Evolutionary conservation across 345 rosid species (phyloP).

Genomic region (Citrus inodora): DNA sequence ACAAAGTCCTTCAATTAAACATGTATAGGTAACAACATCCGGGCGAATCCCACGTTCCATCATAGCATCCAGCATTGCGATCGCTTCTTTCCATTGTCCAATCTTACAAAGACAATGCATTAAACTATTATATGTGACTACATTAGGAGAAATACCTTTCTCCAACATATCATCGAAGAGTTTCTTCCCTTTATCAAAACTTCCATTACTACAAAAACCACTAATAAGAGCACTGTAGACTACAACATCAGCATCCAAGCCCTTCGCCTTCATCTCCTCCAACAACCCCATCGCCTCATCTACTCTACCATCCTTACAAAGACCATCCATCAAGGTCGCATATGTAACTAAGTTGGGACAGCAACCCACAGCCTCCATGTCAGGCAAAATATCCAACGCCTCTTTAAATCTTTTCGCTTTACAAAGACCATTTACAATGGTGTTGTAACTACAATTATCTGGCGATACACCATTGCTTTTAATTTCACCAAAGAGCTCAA

Average conservation of each 20-base stretch:
- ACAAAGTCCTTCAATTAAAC: constrained; percentile 55
- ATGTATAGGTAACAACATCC: constrained; percentile 45
- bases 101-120: constrained; percentile 44
- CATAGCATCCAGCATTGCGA: constrained; percentile 37
- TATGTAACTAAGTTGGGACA: constrained; percentile 40
- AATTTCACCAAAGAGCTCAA: constrained; percentile 41
- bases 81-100: constrained; percentile 50
- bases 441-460: constrained; percentile 46
- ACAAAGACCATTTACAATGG: constrained; percentile 49
- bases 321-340: constrained; percentile 50
- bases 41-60: constrained; percentile 41
- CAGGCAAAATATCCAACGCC: constrained; percentile 36
- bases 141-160: constrained; percentile 39
- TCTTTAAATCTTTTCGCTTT: constrained; percentile 34
- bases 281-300: constrained; percentile 43
- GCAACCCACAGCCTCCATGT: constrained; percentile 41
- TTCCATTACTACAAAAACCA: constrained; percentile 31
- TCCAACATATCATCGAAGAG: constrained; percentile 50
- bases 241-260: constrained; percentile 44
- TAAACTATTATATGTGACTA: constrained; percentile 37
- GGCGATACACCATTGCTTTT: constrained; percentile 29
- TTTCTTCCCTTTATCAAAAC: constrained; percentile 33
- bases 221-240: constrained; percentile 31
- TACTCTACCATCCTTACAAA: constrained; percentile 50
- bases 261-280: constrained; percentile 40